A percentile compares a stretch with the other conserved stretches of the same genome.
These are phyloP conservation scores for Raffaelea albimanens DNA, from an alignment of 2,329 filamentous ascomycete species.

Conservation along the genomic window DNA sequence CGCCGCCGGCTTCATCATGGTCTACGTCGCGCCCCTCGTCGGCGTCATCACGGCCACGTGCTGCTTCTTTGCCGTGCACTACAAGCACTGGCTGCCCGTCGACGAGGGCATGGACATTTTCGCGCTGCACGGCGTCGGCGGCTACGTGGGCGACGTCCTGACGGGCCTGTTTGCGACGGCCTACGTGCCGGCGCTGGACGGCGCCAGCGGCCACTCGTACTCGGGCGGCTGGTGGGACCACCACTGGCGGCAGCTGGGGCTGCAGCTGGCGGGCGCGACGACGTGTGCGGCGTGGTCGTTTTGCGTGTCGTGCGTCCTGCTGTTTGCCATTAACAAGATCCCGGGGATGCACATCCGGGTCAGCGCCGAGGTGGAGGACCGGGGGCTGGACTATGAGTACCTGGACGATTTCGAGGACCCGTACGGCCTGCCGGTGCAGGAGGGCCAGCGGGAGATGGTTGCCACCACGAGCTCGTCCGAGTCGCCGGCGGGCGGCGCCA, in stretches of 20 bases:
- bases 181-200: constrained; percentile 1
- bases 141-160: constrained; percentile 33
- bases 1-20: constrained; percentile 43
- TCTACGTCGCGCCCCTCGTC: constrained; percentile 39
- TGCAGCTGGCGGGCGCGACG: background rate
- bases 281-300: constrained; percentile 3
- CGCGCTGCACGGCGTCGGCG: constrained; percentile 49
- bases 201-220: background rate
- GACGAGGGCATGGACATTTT: constrained; percentile 53
- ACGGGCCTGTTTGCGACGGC: background rate
- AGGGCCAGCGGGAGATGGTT: background rate
- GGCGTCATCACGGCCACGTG: constrained; percentile 38
- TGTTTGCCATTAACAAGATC: constrained; percentile 4
- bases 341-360: background rate
- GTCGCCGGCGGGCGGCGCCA: no score
- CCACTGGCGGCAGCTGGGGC: constrained; percentile 1
- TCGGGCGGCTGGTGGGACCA: constrained; percentile 1
- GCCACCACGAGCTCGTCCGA: background rate
- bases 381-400: constrained; percentile 1
- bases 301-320: background rate
- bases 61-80: constrained; percentile 35
- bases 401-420: background rate
- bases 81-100: constrained; percentile 41
- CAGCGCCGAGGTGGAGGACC: background rate
- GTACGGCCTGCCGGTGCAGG: background rate